Evolutionary conservation across 192 early-diverging fungal species (phyloP).

Genomic region (Umbelopsis ramanniana): DNA sequence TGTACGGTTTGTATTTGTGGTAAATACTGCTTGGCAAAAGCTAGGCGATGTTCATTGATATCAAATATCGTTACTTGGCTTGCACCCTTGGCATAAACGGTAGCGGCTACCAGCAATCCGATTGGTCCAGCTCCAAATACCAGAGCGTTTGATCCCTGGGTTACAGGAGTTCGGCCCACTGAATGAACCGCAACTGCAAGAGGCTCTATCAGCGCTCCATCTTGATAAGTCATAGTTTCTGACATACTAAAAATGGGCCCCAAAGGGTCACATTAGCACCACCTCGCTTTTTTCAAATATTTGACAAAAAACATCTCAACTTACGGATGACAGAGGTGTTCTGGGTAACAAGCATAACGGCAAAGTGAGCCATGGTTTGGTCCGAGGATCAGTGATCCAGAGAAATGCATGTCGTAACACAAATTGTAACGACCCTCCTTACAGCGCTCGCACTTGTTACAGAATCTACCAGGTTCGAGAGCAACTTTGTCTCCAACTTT

Average conservation of each 20-base stretch:
- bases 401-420: constrained; percentile 36
- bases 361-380: constrained; percentile 34
- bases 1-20: constrained; percentile 17
- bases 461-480: constrained; percentile 36
- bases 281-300: neutral
- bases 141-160: constrained; percentile 32
- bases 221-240: constrained; percentile 38
- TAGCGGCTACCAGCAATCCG: constrained; percentile 38
- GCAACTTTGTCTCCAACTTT: constrained; percentile 41
- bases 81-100: constrained; percentile 36
- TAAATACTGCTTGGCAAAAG: constrained; percentile 36
- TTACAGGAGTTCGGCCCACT: constrained; percentile 27
- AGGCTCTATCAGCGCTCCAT: constrained; percentile 47
- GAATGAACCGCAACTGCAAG: constrained; percentile 42
- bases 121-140: constrained; percentile 46
- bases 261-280: neutral
- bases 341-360: constrained; percentile 26
- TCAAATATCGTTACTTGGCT: constrained; percentile 34
- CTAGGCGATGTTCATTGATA: constrained; percentile 34
- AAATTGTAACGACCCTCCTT: constrained; percentile 29
- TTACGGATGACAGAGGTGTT: constrained; percentile 36
- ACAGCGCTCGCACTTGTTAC: constrained; percentile 27
- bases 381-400: constrained; percentile 27
- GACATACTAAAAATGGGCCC: constrained; percentile 23
- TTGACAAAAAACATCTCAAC: neutral